A percentile compares a stretch with the other conserved stretches of the same genome.
These are phyloP conservation scores for Penicillium sp. DNA, from an alignment of 2,329 filamentous ascomycete species.

Conservation along the genomic window DNA sequence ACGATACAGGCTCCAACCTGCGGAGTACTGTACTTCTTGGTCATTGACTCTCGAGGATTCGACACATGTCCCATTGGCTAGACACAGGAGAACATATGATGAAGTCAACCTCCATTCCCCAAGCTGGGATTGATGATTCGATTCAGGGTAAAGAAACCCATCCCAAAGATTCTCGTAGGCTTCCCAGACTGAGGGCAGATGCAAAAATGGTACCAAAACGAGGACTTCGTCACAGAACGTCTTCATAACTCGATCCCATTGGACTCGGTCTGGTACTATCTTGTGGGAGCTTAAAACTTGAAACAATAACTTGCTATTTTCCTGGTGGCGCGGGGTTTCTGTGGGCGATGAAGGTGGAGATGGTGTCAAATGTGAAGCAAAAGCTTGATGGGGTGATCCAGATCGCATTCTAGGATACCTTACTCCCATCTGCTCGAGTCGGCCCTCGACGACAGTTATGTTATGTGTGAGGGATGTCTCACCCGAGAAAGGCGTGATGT, in stretches of 20 bases:
- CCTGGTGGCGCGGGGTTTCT: not conserved
- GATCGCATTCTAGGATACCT: constrained; percentile 10
- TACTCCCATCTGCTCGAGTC: constrained; percentile 18
- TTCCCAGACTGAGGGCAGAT: constrained; percentile 18
- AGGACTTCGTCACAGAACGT: constrained; percentile 26
- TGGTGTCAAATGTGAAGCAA: constrained; percentile 13
- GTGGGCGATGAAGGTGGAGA: constrained; percentile 1
- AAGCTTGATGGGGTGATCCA: constrained; percentile 4
- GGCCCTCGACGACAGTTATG: constrained; percentile 23
- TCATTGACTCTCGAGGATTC: constrained; percentile 16
- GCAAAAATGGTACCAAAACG: constrained; percentile 26
- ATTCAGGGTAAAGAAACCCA: not conserved
- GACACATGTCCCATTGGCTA: constrained; percentile 27
- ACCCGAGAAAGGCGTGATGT: constrained; percentile 16
- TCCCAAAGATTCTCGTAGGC: constrained; percentile 17
- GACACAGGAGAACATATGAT: constrained; percentile 20
- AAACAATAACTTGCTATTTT: not conserved
- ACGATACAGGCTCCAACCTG: constrained; percentile 27
- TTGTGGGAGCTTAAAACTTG: constrained; percentile 8
- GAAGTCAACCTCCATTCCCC: constrained; percentile 10
- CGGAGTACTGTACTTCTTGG: constrained; percentile 20
- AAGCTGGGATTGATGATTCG: not conserved
- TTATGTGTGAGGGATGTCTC: constrained; percentile 25
- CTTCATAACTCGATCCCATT: constrained; percentile 19
- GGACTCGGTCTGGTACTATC: constrained; percentile 7